These are phyloP conservation scores for Colletotrichum camelliae DNA, from an alignment of 2,329 filamentous ascomycete genomes.

Conservation along the genomic window DNA sequence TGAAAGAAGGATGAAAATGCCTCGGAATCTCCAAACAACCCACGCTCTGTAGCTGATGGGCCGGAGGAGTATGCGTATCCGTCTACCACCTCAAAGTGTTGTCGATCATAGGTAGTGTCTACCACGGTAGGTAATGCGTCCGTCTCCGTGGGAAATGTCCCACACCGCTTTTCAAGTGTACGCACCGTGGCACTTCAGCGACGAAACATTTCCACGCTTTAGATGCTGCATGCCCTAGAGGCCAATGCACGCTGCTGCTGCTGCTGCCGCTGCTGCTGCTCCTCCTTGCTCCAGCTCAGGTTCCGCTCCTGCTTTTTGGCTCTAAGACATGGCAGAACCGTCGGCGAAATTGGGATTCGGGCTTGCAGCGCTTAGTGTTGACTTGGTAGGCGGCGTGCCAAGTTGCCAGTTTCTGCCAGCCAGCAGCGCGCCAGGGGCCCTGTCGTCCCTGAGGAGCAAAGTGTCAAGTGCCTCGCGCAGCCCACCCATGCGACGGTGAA, in stretches of 20 bases:
- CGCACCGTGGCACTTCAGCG: neutral
- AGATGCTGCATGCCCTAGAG: neutral
- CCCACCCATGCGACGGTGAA: conserved; percentile 21
- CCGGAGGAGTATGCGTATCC: conserved; percentile 4
- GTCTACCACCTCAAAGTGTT: neutral
- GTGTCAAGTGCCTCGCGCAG: conserved; percentile 17
- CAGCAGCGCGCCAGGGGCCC: neutral
- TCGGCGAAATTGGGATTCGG: neutral
- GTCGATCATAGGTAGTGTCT: neutral
- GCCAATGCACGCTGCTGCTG: neutral
- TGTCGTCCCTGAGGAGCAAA: conserved; percentile 20
- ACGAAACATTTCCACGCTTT: neutral
- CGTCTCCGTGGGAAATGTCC: neutral
- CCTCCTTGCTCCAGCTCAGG: neutral
- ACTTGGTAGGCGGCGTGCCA: neutral
- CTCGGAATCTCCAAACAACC: neutral
- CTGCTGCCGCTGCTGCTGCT: neutral
- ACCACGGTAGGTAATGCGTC: neutral
- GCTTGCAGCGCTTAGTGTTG: neutral
- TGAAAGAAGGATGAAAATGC: neutral
- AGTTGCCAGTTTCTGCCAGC: neutral
- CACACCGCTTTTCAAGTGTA: conserved; percentile 12
- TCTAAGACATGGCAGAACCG: neutral
- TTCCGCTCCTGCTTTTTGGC: neutral
- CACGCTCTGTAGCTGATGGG: neutral